Evolutionary conservation across 78 protist species (phyloP).

Genomic region (Emiliania huxleyi): DNA sequence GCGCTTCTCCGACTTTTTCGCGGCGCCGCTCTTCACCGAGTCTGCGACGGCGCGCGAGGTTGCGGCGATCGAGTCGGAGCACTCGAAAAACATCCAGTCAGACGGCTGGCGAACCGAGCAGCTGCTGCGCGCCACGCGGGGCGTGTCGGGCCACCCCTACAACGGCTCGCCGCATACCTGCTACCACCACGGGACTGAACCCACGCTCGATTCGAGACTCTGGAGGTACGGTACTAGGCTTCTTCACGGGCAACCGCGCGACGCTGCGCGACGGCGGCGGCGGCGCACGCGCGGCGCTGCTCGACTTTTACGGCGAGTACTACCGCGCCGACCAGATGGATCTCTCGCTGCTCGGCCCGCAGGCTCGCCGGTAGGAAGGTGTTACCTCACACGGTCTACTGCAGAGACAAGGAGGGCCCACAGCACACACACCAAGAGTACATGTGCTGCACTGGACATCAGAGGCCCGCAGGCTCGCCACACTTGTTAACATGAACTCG

Average conservation of each 20-base stretch:
- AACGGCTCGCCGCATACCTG: no score
- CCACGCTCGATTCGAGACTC: no score
- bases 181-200: no score
- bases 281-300: not conserved
- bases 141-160: not conserved
- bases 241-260: not conserved
- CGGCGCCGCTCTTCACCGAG: slow-evolving; percentile 2
- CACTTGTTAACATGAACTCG: no score
- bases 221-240: no score
- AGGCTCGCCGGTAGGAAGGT: no score
- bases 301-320: not conserved
- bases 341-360: not conserved
- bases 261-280: not conserved
- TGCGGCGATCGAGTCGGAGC: not conserved
- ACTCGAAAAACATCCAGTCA: not conserved
- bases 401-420: no score
- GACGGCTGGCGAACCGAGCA: not conserved
- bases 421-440: no score
- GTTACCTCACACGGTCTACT: no score
- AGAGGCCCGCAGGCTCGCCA: no score
- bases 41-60: not conserved
- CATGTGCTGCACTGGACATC: no score
- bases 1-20: not conserved
- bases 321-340: not conserved
- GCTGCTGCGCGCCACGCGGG: no score